phyloP scores from a whole-genome alignment of 2,329 filamentous ascomycete species.

The Microdochium nivale region DNA sequence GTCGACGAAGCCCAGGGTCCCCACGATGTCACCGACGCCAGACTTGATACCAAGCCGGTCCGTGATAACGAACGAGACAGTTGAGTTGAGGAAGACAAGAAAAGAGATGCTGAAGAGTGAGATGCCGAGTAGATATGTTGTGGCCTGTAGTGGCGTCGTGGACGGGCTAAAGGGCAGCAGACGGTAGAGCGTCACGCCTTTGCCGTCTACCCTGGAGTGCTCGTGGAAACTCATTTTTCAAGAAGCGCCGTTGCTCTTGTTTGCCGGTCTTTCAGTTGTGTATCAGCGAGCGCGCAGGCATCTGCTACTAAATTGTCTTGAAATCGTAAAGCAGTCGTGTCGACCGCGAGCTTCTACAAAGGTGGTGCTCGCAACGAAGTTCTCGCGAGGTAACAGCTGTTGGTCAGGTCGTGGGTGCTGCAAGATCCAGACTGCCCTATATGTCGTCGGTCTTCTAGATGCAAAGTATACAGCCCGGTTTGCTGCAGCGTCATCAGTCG shows the following conservation, averaged over 20 bases:
- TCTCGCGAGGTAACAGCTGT: too few species aligned
- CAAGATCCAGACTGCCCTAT: too few species aligned
- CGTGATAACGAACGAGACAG: conserved; percentile 76
- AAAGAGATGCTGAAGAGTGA: conserved; percentile 83
- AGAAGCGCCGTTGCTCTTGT: neutral
- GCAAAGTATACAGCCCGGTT: too few species aligned
- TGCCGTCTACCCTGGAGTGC: neutral
- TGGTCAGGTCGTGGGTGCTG: too few species aligned
- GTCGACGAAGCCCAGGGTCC: conserved; percentile 77
- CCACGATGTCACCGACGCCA: conserved; percentile 70
- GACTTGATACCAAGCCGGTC: conserved; percentile 69
- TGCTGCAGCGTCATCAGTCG: too few species aligned
- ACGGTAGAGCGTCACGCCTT: conserved; percentile 21
- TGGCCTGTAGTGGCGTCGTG: conserved; percentile 53
- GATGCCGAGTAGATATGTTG: conserved; percentile 72
- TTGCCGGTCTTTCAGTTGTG: too few species aligned
- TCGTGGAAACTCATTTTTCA: neutral
- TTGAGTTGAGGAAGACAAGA: conserved; percentile 82
- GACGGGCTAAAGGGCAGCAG: conserved; percentile 49
- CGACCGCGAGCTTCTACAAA: too few species aligned
- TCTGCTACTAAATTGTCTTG: too few species aligned
- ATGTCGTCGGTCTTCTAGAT: too few species aligned
- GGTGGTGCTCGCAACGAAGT: too few species aligned
- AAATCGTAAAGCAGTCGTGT: too few species aligned
- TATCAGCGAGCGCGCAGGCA: too few species aligned